Evolutionary conservation across 202 grass and related monocot genomes (phyloP).

Genomic region (Panicum hallii): DNA sequence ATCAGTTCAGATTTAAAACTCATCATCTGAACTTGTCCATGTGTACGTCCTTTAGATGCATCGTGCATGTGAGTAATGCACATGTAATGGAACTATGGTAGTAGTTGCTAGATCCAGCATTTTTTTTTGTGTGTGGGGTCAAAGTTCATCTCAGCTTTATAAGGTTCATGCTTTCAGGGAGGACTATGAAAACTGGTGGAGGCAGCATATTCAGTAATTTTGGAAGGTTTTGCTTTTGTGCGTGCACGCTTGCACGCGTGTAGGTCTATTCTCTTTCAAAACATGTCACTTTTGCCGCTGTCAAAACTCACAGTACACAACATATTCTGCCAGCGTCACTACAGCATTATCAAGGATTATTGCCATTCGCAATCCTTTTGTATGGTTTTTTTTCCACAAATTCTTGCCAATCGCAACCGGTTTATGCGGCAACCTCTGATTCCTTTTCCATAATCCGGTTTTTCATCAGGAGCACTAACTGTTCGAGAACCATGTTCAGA

Average conservation of each 20-base stretch:
- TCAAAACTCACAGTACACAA: neutral
- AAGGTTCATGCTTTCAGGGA: constrained; percentile 15
- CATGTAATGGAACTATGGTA: neutral
- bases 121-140: neutral
- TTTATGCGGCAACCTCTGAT: neutral
- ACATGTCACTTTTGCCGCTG: neutral
- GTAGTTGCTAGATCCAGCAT: constrained; percentile 22
- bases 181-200: constrained; percentile 8
- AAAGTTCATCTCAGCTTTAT: constrained; percentile 8
- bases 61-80: constrained; percentile 21
- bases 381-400: neutral
- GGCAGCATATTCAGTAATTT: constrained; percentile 2
- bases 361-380: neutral
- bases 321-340: neutral
- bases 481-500: neutral
- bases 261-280: constrained; percentile 27
- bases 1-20: constrained; percentile 17
- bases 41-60: neutral
- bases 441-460: neutral
- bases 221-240: neutral
- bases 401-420: neutral
- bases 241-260: neutral
- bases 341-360: neutral
- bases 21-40: constrained; percentile 19
- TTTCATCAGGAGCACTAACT: neutral